These are phyloP conservation scores for Trypanosoma melophagium DNA, from an alignment of 208 protist species.

Conservation along the genomic window DNA sequence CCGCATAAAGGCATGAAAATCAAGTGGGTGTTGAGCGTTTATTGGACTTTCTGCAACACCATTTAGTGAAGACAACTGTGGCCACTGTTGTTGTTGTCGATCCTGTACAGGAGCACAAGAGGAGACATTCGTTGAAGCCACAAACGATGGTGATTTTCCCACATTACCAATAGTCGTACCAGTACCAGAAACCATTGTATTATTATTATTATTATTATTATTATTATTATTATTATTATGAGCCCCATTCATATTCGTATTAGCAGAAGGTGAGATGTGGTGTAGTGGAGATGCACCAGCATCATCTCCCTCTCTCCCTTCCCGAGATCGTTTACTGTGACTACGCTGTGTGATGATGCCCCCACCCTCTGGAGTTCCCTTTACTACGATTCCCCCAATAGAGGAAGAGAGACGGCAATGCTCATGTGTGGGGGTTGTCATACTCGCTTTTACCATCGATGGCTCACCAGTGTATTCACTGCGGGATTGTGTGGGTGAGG, in stretches of 20 bases:
- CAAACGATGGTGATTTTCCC: slow-evolving; percentile 1
- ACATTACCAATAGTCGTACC: not conserved
- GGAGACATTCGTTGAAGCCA: slow-evolving; percentile 7
- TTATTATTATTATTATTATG: not conserved
- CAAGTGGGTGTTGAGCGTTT: slow-evolving; percentile 52
- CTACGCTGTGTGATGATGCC: not conserved
- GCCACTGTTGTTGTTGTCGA: not conserved
- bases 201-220: not conserved
- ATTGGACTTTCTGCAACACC: slow-evolving; percentile 25
- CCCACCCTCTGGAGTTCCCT: not conserved
- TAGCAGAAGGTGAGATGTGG: too few relatives aligned
- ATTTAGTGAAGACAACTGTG: not conserved
- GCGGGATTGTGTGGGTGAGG: not conserved
- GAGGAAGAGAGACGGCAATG: not conserved
- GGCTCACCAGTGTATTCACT: not conserved
- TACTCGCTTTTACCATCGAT: not conserved
- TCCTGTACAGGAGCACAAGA: not conserved
- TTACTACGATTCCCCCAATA: not conserved
- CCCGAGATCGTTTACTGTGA: not conserved
- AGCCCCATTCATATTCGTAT: too few relatives aligned
- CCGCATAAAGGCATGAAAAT: slow-evolving; percentile 57
- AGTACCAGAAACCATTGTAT: not conserved
- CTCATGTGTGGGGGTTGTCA: not conserved
- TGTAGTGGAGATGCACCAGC: too few relatives aligned
- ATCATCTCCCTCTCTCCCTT: too few relatives aligned